Base-by-base conservation (phyloP, 208 protist species). In the Trypanosoma avium region DNA sequence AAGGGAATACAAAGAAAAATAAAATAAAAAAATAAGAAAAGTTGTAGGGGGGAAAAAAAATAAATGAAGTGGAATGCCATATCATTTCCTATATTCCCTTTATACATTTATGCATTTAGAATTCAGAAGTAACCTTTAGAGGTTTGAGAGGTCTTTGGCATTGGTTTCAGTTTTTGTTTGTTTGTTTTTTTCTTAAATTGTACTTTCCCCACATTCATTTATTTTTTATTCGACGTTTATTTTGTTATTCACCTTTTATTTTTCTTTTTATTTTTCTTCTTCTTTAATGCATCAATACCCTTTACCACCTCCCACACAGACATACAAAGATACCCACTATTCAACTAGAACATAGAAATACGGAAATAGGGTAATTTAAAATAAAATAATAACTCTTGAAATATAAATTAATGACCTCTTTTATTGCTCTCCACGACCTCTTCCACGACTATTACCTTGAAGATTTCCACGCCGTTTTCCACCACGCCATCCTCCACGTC, bases 11-110 rank as follows among this genome's bases (percentile, higher is more conserved):
- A 63, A 64, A 59, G 15, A 58, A 30, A 56, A 33, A 26, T 56
- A 58, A 55, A 59, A 40, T 29, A 58, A 43, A 56, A 5, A 62
- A 15, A 73, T 57, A 61, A 64, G 26, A 36, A 60, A n/a, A 27
- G 12, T 48, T 22, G 33, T 8, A 64, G n/a, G 33, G 21, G 48
- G 53, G 64, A 24, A 17, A 54, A 69, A 30, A 29, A 56, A 56
- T 50, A 48, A 64, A 40, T n/a, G 35, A 36, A 35, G 24, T n/a
- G 47, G 38, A 56, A 42, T 52, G 24, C 30, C 42, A 15, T 40
- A 22, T 19, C n/a, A 59, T 15, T 26, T 3, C 21, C 13, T n/a
- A 38, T 21, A 27, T 19, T n/a, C n/a, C n/a, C n/a, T n/a, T n/a
- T n/a, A n/a, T n/a, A n/a, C n/a, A n/a, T n/a, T n/a, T n/a, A n/a